Base-by-base conservation (phyloP, 805 yeast genomes). In the Cyberlindnera subsufficiens region DNA sequence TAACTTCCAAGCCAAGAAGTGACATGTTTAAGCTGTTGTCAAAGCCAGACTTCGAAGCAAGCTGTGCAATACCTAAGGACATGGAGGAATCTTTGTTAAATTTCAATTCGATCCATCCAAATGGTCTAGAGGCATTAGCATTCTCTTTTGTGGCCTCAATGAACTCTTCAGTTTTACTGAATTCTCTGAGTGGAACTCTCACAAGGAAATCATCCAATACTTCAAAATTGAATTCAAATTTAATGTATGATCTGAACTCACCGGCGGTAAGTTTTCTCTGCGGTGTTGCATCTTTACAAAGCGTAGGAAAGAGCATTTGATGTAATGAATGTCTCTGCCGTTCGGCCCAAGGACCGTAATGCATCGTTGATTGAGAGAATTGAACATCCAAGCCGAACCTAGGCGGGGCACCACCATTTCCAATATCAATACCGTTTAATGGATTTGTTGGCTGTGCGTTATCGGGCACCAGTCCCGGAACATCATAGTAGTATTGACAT, bases 261-360 rank as follows among this genome's bases (percentile, higher is more conserved):
- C 90, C 91, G 0, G 80, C 67, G 1, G 44, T 39, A 4, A 75
- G 61, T 3, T 62, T 61, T 4, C 67, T 65, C 5, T 59, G 58
- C 0, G 79, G 74, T 10, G 54, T 52, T 3, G 78, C 63, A 53
- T 88, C 86, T 37, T 81, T 63, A 20, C 83, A 76, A 5, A 78
- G 58, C 0, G 73, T 59, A 0, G 99, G 99, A 43, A 83, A 77
- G 19, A 93, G 65, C 63, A 81, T 65, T 14, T 68, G 63, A 43
- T 82, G 89, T 9, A 90, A 54, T 2, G 80, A 74, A 2, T 69
- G 70, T 15, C 96, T 61, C 60, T 93, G 95, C 31, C 91, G 77
- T 45, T 93, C 95, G 0, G 96, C 86, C 96, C 97, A 91, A 0
- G 99, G 96, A 0, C 99, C 99, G 57, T 87, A 90, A 51, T 82